Percentiles rank a stretch among this genome's conserved stretches.
These are phyloP conservation scores for Trapa bicornis DNA, from an alignment of 345 rosid genomes.

Conservation along the genomic window DNA sequence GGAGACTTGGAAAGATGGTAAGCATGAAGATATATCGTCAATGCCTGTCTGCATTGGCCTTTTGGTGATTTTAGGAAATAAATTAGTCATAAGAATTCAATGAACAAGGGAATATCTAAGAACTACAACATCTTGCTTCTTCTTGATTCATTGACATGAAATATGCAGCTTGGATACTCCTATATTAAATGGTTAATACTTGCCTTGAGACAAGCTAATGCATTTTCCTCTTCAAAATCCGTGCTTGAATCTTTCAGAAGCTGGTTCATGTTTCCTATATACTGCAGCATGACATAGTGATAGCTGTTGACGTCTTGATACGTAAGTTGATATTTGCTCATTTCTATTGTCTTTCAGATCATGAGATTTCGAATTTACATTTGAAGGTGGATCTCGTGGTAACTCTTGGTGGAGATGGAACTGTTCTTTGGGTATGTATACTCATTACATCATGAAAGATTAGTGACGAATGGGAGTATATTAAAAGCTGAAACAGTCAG, in stretches of 20 bases:
- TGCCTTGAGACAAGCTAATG: neutral
- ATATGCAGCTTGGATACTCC: neutral
- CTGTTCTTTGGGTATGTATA: constrained; percentile 86
- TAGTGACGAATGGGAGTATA: neutral
- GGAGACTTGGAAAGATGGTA: constrained; percentile 93
- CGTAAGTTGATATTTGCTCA: neutral
- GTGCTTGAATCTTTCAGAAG: neutral
- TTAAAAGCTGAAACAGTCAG: neutral
- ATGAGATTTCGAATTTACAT: constrained; percentile 60
- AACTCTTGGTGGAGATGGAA: constrained; percentile 99
- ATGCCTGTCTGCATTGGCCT: neutral
- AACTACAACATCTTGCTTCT: neutral
- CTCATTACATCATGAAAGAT: neutral
- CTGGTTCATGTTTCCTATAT: neutral
- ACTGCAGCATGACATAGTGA: neutral
- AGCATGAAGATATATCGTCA: constrained; percentile 9
- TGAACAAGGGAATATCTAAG: no score
- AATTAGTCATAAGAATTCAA: no score
- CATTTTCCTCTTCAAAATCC: neutral
- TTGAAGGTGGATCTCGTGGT: constrained; percentile 83
- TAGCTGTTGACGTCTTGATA: neutral
- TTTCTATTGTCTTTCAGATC: constrained; percentile 35
- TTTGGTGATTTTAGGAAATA: no score
- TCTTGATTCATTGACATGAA: neutral
- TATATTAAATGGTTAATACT: neutral